These are phyloP conservation scores for Beta vulgaris DNA, from an alignment of 148 eudicot species.

Conservation along the genomic window DNA sequence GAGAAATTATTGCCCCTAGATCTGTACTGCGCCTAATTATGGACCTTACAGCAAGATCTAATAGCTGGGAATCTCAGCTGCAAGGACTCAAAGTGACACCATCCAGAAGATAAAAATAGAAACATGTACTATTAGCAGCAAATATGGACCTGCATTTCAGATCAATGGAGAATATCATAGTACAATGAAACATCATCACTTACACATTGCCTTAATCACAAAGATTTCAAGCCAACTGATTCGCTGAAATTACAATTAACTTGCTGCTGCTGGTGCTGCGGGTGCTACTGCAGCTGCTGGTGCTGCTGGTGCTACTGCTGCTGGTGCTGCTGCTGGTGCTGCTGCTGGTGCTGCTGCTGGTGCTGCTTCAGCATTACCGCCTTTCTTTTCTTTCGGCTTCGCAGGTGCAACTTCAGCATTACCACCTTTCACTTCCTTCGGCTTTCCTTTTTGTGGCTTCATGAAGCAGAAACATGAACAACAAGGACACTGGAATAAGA, in stretches of 20 bases:
- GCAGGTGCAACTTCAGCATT: conserved; percentile 28
- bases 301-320: conserved; percentile 14
- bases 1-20: neutral
- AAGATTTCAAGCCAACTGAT: neutral
- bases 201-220: conserved; percentile 23
- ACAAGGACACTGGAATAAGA: conserved; percentile 54
- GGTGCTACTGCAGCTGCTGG: neutral
- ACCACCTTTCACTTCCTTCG: conserved; percentile 34
- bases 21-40: neutral
- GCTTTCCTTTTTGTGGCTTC: conserved; percentile 48
- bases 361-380: neutral
- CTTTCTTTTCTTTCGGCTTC: neutral
- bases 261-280: conserved; percentile 8
- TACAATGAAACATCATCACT: conserved; percentile 12
- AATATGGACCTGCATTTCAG: neutral
- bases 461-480: conserved; percentile 57
- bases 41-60: neutral
- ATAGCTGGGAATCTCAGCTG: neutral
- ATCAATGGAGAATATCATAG: neutral
- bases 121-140: neutral
- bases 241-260: neutral
- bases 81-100: neutral
- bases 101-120: neutral
- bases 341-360: conserved; percentile 13
- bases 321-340: neutral